Percentiles rank a stretch among this genome's conserved stretches.
Conservation (phyloP, 2,329 filamentous ascomycete species). For the Myriosclerotinia scirpicola region DNA sequence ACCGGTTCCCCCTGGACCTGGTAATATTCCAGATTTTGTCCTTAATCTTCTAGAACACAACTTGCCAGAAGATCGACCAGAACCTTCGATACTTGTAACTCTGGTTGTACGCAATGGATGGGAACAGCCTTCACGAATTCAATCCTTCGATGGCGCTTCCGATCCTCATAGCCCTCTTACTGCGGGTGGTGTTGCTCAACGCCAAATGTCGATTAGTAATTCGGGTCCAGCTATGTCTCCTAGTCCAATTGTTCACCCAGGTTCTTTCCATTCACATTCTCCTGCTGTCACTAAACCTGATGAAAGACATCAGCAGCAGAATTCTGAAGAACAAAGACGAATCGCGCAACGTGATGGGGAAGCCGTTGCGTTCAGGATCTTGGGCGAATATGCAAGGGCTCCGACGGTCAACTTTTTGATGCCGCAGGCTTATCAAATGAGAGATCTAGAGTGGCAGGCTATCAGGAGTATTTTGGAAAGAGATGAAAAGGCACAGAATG, state of each 20-base stretch:
- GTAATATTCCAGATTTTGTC: slow-evolving; percentile 79
- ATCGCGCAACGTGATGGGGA: slow-evolving; percentile 52
- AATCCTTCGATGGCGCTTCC: slow-evolving; percentile 30
- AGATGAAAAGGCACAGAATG: slow-evolving; percentile 36
- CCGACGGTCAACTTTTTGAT: slow-evolving; percentile 70
- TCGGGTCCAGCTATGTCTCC: slow-evolving; percentile 54
- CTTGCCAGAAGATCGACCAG: slow-evolving; percentile 68
- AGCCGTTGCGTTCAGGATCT: slow-evolving; percentile 59
- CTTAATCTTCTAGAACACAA: slow-evolving; percentile 83
- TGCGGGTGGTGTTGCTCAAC: slow-evolving; percentile 43
- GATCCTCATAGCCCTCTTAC: slow-evolving; percentile 40
- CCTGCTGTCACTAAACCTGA: slow-evolving; percentile 30
- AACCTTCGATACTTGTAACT: slow-evolving; percentile 78
- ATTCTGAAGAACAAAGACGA: slow-evolving; percentile 41
- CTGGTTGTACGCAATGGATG: slow-evolving; percentile 74
- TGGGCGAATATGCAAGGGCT: slow-evolving; percentile 60
- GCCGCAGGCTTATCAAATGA: slow-evolving; percentile 66
- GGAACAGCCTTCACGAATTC: slow-evolving; percentile 20
- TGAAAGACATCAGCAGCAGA: slow-evolving; percentile 43
- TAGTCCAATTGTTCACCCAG: slow-evolving; percentile 45
- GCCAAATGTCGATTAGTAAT: slow-evolving; percentile 51
- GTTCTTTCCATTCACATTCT: slow-evolving; percentile 31
- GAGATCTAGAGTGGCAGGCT: slow-evolving; percentile 71
- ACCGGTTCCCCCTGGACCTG: slow-evolving; percentile 72
- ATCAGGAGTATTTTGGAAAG: slow-evolving; percentile 53